Percentiles rank a stretch among this genome's conserved stretches.
Conservation (phyloP, 371 early-diverging fungal genomes). For the Mucor circinelloides region DNA sequence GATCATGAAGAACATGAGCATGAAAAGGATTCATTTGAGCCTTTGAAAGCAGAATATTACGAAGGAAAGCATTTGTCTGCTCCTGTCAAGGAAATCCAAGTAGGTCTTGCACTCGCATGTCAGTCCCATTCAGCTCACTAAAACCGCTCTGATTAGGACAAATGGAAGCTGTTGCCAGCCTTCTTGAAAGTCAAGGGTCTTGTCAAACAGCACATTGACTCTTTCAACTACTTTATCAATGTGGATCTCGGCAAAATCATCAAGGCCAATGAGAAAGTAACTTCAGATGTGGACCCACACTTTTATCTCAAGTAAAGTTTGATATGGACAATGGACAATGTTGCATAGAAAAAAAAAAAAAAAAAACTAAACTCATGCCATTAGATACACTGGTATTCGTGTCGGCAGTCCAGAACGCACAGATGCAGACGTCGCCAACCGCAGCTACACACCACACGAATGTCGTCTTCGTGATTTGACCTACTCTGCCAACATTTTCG, state of each 20-base stretch:
- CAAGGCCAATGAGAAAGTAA: constrained; percentile 92
- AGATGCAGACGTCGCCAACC: constrained; percentile 77
- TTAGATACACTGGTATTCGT: constrained; percentile 87
- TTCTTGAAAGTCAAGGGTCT: constrained; percentile 98
- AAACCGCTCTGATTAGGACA: constrained; percentile 68
- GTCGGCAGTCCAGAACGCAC: constrained; percentile 88
- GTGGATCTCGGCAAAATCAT: constrained; percentile 96
- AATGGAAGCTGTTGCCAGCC: constrained; percentile 97
- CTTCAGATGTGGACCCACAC: constrained; percentile 98
- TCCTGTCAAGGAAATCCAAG: constrained; percentile 55
- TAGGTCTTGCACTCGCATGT: constrained; percentile 9
- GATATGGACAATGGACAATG: not conserved
- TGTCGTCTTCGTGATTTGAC: constrained; percentile 99
- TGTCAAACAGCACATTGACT: constrained; percentile 99
- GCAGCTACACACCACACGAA: constrained; percentile 95
- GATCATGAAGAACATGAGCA: constrained; percentile 13
- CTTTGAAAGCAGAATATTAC: constrained; percentile 43
- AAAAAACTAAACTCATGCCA: not conserved
- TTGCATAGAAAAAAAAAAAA: no score
- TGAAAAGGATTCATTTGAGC: constrained; percentile 40
- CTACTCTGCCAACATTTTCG: constrained; percentile 95
- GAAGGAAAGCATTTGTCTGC: constrained; percentile 50
- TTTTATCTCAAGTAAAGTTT: constrained; percentile 90
- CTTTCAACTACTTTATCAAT: constrained; percentile 99
- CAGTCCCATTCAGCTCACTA: not conserved